These are phyloP conservation scores for Saccharomyces hybrid DNA, from an alignment of 1,139 yeast species.

Conservation along the genomic window DNA sequence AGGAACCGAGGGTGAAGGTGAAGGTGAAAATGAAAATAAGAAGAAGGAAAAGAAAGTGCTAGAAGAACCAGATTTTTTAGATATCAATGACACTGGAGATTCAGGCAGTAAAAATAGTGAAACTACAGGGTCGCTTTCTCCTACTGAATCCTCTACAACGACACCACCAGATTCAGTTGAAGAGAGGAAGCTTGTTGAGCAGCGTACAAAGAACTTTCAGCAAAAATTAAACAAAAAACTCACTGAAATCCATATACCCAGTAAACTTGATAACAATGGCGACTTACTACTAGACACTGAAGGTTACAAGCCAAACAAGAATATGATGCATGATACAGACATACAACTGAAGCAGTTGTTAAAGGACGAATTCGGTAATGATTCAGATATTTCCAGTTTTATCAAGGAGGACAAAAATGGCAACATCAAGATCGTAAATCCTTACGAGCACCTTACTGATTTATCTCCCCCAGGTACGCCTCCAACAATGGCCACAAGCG, in stretches of 20 bases:
- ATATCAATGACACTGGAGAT: constrained; percentile 25
- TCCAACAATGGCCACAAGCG: constrained; percentile 21
- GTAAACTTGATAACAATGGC: constrained; percentile 82
- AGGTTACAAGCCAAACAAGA: constrained; percentile 86
- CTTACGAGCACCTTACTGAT: constrained; percentile 31
- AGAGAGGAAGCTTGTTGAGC: constrained; percentile 6
- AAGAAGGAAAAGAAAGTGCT: constrained; percentile 13
- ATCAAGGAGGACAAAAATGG: constrained; percentile 64
- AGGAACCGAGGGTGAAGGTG: constrained; percentile 5
- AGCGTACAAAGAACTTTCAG: constrained; percentile 32
- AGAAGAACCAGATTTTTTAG: constrained; percentile 54
- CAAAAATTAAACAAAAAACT: constrained; percentile 57
- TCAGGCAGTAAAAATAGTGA: background rate
- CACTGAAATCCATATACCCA: constrained; percentile 70
- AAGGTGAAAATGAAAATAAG: constrained; percentile 4
- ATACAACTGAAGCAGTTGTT: constrained; percentile 65
- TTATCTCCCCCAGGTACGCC: constrained; percentile 15
- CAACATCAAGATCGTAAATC: constrained; percentile 53
- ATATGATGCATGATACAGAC: constrained; percentile 62
- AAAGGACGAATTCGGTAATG: constrained; percentile 59
- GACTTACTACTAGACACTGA: constrained; percentile 90
- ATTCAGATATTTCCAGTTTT: constrained; percentile 41
- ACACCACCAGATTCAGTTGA: background rate
- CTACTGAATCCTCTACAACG: background rate
- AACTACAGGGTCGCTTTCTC: background rate